These are phyloP conservation scores for Teratosphaeria epicoccoides DNA, from an alignment of 2,329 filamentous ascomycete genomes.

Conservation along the genomic window DNA sequence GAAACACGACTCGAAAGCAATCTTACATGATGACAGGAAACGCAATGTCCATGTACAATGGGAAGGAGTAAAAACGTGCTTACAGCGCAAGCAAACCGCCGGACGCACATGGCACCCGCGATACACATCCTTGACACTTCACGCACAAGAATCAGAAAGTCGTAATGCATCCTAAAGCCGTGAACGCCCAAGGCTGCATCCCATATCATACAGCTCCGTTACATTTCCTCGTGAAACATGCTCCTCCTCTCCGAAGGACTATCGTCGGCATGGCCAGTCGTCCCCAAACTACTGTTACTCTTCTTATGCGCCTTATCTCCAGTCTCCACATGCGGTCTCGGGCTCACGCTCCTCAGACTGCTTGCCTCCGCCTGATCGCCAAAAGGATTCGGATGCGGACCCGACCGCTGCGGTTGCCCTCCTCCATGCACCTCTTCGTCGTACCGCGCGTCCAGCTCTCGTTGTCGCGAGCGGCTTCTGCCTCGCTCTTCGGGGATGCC, in stretches of 20 bases:
- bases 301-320: conserved; percentile 34
- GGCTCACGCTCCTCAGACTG: conserved; percentile 60
- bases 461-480: conserved; percentile 40
- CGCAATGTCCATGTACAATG: no score
- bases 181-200: neutral
- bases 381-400: conserved; percentile 50
- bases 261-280: conserved; percentile 30
- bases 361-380: conserved; percentile 57
- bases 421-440: conserved; percentile 36
- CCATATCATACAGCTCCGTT: conserved; percentile 6
- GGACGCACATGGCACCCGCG: neutral
- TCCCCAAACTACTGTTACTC: conserved; percentile 25
- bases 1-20: no score
- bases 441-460: conserved; percentile 35
- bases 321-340: conserved; percentile 52
- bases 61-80: no score
- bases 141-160: neutral
- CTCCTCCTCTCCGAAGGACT: conserved; percentile 60
- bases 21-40: no score
- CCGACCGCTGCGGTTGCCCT: conserved; percentile 13
- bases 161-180: neutral
- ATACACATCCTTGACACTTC: neutral
- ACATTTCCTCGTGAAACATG: conserved; percentile 61
- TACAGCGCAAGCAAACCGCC: no score
- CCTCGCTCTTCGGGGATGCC: conserved; percentile 31